Conservation (phyloP, 768 basidiomycete species). For the Omphalotus guepiniiformis region DNA sequence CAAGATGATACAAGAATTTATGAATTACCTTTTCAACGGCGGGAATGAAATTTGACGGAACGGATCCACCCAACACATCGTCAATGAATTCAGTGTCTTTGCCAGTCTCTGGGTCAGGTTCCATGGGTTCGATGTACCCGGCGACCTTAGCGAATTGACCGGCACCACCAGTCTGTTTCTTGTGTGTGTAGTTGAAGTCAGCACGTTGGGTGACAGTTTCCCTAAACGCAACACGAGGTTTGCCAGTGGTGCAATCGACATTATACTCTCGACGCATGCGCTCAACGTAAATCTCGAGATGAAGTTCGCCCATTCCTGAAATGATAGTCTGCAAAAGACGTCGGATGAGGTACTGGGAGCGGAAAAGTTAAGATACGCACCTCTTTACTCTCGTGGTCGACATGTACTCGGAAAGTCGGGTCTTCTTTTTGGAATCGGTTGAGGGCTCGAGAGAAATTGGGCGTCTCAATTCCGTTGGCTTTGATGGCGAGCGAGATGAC, state of each 20-base stretch:
- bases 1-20: neutral
- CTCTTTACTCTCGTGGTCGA: conserved; percentile 93
- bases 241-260: conserved; percentile 88
- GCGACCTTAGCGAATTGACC: conserved; percentile 95
- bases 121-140: conserved; percentile 90
- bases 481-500: conserved; percentile 96
- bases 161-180: conserved; percentile 97
- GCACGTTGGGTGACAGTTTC: conserved; percentile 86
- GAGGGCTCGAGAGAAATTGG: conserved; percentile 94
- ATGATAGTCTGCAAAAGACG: conserved; percentile 79
- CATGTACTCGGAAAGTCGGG: conserved; percentile 96
- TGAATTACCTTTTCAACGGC: conserved; percentile 86
- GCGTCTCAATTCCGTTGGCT: conserved; percentile 87
- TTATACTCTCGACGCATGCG: conserved; percentile 98
- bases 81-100: conserved; percentile 85
- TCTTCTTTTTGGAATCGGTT: conserved; percentile 99
- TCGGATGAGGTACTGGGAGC: neutral
- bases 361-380: conserved; percentile 31
- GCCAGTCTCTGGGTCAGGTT: conserved; percentile 39
- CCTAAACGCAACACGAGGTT: conserved; percentile 94
- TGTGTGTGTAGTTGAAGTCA: conserved; percentile 89
- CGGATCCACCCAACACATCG: conserved; percentile 86
- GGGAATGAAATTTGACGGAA: conserved; percentile 89
- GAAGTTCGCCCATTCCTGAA: conserved; percentile 98
- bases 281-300: conserved; percentile 98